Evolutionary conservation across 129 eudicot genomes (phyloP).

Genomic region (Flaveria bidentis): DNA sequence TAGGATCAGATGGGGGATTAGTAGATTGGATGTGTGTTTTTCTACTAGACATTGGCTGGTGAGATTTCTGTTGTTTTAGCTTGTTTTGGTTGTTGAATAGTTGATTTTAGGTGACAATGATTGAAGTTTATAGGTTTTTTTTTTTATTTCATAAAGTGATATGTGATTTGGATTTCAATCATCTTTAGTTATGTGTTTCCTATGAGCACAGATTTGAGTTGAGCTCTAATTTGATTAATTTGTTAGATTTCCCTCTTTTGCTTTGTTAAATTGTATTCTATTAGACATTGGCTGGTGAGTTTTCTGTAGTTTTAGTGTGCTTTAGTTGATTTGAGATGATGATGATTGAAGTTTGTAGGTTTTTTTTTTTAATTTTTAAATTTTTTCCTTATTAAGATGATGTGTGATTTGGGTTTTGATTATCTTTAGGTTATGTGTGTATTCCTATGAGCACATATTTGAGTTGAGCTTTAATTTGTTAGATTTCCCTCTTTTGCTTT

Average conservation of each 20-base stretch:
- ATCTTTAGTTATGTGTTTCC: too few relatives aligned
- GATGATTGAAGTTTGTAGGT: neutral
- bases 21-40: conserved; percentile 69
- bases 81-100: conserved; percentile 3
- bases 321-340: conserved; percentile 18
- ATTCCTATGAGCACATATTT: neutral
- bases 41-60: conserved; percentile 92
- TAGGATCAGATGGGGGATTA: conserved; percentile 82
- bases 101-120: conserved; percentile 15
- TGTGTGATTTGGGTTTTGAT: neutral
- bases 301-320: neutral
- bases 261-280: too few relatives aligned
- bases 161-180: too few relatives aligned
- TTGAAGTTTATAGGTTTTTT: too few relatives aligned
- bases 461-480: too few relatives aligned
- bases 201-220: too few relatives aligned
- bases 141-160: too few relatives aligned
- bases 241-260: too few relatives aligned
- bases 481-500: neutral
- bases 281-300: conserved; percentile 82
- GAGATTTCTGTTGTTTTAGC: neutral
- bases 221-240: too few relatives aligned
- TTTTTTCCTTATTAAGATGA: neutral
- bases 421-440: neutral
- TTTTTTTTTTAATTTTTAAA: too few relatives aligned